Evolutionary conservation across 2,329 filamentous ascomycete species (phyloP), one percentile per base, ranked within the genome.

Genomic region (Monosporascus ibericus): DNA sequence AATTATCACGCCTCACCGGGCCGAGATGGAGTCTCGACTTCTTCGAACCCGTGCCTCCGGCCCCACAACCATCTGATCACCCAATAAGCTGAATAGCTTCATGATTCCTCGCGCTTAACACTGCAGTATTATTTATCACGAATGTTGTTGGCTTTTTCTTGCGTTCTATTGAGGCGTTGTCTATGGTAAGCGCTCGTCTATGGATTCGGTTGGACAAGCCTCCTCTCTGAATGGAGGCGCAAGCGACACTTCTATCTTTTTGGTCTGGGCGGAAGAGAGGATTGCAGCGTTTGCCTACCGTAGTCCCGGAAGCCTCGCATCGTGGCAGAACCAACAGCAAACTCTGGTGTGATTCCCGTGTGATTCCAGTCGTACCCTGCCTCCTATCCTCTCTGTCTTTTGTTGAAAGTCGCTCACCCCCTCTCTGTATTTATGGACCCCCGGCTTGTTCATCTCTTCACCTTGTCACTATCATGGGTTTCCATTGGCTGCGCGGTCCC

Each of bases 1-100:
- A 52, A 36, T 39, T 40, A 47, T 48, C 48, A 20, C 54, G 47
- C 55, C 44, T 47, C 49, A 51, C 53, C 58, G 60, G 60, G 38
- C 60, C 58, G 60, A 62, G 53, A 14, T 38, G 44, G n/a, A 58
- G 56, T 58, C 55, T 54, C 36, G 58, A 58, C 54, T 55, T 49
- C 18, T 18, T 44, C 27, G 39, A 34, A 36, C 42, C n/a, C 17
- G n/a, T 44, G 17, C 20, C 9, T 34, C 36, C 24, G 24, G 54
- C 60, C 60, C 59, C 58, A 61, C 58, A 54, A 56, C 24, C 27
- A 27, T 34, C 24, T 38, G 5, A 40, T 20, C 9, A 44, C 15
- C 58, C 60, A 60, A 61, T 62, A 7, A 44, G 44, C 8, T 50
- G 25, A 38, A 49, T 24, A 25, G 49, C 14, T 40, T 36, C 40